Evolutionary conservation across 192 early-diverging fungal genomes (phyloP).

Genomic region (Backusella parvicylindrica): DNA sequence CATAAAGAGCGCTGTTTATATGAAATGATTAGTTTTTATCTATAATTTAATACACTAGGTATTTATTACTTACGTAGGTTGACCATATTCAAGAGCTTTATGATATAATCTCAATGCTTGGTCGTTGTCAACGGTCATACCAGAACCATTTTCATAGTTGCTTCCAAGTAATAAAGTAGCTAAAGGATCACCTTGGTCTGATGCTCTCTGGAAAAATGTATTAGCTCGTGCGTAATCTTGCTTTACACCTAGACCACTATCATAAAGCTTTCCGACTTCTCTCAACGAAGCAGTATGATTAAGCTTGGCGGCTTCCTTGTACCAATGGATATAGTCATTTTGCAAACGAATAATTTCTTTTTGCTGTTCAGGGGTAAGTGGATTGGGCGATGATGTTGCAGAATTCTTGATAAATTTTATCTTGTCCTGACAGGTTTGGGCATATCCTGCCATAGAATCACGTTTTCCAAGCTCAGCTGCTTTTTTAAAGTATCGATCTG

Average conservation of each 20-base stretch:
- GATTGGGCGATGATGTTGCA: background rate
- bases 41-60: background rate
- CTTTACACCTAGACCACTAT: conserved; percentile 30
- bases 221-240: conserved; percentile 28
- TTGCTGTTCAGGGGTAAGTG: conserved; percentile 10
- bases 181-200: conserved; percentile 29
- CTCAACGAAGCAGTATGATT: conserved; percentile 25
- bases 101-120: conserved; percentile 26
- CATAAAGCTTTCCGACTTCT: conserved; percentile 36
- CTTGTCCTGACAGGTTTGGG: conserved; percentile 11
- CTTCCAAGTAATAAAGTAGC: conserved; percentile 34
- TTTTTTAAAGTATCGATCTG: conserved; percentile 32
- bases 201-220: conserved; percentile 35
- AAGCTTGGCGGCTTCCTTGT: conserved; percentile 33
- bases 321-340: conserved; percentile 23
- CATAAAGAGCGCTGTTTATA: conserved; percentile 24
- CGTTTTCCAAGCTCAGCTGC: conserved; percentile 20
- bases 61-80: conserved; percentile 16
- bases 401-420: conserved; percentile 10
- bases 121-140: conserved; percentile 27
- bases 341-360: background rate
- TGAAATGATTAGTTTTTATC: background rate
- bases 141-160: conserved; percentile 40
- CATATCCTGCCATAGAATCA: conserved; percentile 22
- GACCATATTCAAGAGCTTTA: conserved; percentile 23